Base-by-base conservation (phyloP, 495 filamentous ascomycete species). In the Rhypophila decipiens region DNA sequence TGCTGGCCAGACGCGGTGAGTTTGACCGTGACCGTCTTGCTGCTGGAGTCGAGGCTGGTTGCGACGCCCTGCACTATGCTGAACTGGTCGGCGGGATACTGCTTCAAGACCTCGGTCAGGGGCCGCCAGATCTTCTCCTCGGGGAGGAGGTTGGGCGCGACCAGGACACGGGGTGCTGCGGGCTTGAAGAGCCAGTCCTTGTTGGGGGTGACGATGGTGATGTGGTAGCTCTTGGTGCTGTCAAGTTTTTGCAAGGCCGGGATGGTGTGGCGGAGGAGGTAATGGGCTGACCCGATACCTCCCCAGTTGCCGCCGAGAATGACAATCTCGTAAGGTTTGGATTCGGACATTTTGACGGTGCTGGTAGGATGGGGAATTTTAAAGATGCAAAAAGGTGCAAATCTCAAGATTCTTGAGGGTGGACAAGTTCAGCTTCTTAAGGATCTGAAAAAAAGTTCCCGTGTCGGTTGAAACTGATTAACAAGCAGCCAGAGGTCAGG, bases 141-240 rank as follows among this genome's bases (percentile, higher is more conserved):
- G 11, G 65, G 60, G 15, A 65, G 43, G n/a, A 70, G 53, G 10
- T 56, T 53, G 0, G 62, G 61, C 3, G 47, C 53, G 39, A 67
- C 54, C 31, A 72, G 39, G 31, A 62, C 53, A 13, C 72, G 70
- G 0, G 73, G 70, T 1, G 67, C 42, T 29, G 60, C 68, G 20
- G 69, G 19, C 4, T 67, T 70, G 44, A 57, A 75, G 59, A 55
- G 72, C 49, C 71, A 55, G 22, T 69, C 52, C 23, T 56, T 66
- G 24, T 60, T 61, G 23, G 73, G 68, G 40, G 55, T 44, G 42
- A 76, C 55, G 23, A 76, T 56, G 10, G 59, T 71, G 24, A 76
- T 40, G 31, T 65, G 64, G 53, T 66, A 68, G 15, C 43, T 43
- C 11, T 36, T 46, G 21, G 39, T 39, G 5, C 53, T 54, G 0